Evolutionary conservation across 371 early-diverging fungal genomes (phyloP).

Genomic region (Mucor indicus): DNA sequence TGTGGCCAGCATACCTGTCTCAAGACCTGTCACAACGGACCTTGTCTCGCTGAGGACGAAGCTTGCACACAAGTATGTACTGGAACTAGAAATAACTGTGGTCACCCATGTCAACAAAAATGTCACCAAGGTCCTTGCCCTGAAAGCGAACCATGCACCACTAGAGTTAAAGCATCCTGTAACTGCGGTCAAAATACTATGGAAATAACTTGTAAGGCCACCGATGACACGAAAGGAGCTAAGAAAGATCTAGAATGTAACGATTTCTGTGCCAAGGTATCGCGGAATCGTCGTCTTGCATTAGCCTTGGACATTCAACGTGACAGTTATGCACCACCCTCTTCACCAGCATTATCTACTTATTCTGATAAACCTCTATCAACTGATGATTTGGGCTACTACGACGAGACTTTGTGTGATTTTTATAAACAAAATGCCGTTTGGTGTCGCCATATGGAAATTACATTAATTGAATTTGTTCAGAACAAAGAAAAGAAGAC

Average conservation of each 20-base stretch:
- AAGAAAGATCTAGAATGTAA: conserved; percentile 58
- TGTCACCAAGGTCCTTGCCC: conserved; percentile 75
- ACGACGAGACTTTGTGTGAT: conserved; percentile 56
- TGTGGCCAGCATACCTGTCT: conserved; percentile 73
- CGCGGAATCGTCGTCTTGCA: conserved; percentile 71
- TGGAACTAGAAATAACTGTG: conserved; percentile 61
- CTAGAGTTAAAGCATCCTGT: conserved; percentile 56
- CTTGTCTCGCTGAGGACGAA: conserved; percentile 52
- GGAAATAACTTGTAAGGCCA: conserved; percentile 60
- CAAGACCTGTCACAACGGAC: conserved; percentile 72
- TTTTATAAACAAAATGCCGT: conserved; percentile 53
- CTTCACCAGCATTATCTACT: not conserved
- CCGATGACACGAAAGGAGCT: conserved; percentile 40
- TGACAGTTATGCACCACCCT: conserved; percentile 11
- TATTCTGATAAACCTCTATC: not conserved
- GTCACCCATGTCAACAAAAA: conserved; percentile 60
- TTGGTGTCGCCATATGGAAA: conserved; percentile 67
- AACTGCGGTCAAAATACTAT: conserved; percentile 66
- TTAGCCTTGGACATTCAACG: conserved; percentile 63
- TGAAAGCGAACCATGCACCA: conserved; percentile 56
- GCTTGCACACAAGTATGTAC: conserved; percentile 62
- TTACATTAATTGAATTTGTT: conserved; percentile 56
- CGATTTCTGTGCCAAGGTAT: conserved; percentile 69
- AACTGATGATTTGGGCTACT: conserved; percentile 52
- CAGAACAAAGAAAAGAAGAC: conserved; percentile 46